Conservation (phyloP, 2,329 filamentous ascomycete genomes). For the Aspergillus clavatus region DNA sequence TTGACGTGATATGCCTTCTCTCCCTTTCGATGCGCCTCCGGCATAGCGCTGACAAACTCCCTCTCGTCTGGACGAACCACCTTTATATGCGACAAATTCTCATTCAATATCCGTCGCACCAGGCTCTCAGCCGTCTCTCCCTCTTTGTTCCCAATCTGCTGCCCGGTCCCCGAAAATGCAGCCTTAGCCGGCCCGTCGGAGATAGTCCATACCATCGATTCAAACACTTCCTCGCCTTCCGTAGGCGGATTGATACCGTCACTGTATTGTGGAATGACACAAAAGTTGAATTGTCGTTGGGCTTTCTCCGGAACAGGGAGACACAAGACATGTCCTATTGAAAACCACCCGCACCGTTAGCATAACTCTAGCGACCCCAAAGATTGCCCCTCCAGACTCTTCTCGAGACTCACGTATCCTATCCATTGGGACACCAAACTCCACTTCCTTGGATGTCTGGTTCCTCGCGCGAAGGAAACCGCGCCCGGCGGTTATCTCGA, state of each 20-base stretch:
- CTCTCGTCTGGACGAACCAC: constrained; percentile 52
- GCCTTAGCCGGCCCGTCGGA: constrained; percentile 49
- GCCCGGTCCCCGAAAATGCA: constrained; percentile 40
- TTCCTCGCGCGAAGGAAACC: constrained; percentile 47
- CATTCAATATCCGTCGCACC: constrained; percentile 45
- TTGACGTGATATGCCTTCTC: constrained; percentile 62
- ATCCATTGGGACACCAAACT: constrained; percentile 49
- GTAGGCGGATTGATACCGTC: constrained; percentile 46
- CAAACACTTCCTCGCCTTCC: constrained; percentile 40
- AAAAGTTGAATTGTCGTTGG: constrained; percentile 59
- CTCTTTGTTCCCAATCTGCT: constrained; percentile 41
- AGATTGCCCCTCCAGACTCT: not conserved
- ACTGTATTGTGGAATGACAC: constrained; percentile 51
- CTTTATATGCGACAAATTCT: constrained; percentile 42
- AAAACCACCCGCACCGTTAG: constrained; percentile 7
- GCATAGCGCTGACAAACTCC: constrained; percentile 57
- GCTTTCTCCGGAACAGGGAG: constrained; percentile 62
- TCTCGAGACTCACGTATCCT: constrained; percentile 42
- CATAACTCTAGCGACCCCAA: not conserved
- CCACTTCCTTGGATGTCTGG: constrained; percentile 48
- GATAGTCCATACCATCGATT: constrained; percentile 58
- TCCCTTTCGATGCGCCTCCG: constrained; percentile 57
- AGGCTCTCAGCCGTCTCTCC: constrained; percentile 45
- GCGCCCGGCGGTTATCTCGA: constrained; percentile 49
- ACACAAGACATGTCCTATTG: constrained; percentile 53